Evolutionary conservation across 495 filamentous ascomycete genomes (phyloP).

Genomic region (Hyaloscypha bicolor): DNA sequence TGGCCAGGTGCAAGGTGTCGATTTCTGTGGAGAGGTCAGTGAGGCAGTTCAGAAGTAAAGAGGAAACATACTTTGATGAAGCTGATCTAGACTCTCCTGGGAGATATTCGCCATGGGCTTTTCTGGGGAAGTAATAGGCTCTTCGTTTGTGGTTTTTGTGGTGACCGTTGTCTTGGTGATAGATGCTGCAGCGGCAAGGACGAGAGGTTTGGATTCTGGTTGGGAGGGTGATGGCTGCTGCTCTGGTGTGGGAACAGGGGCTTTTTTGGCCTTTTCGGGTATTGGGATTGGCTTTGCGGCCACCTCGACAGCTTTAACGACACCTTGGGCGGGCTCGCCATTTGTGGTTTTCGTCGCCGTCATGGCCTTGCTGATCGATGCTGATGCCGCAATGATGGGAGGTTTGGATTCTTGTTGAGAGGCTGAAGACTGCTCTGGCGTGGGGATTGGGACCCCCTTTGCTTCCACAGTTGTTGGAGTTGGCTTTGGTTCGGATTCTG

Average conservation of each 20-base stretch:
- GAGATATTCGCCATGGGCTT: constrained; percentile 7
- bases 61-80: constrained; percentile 16
- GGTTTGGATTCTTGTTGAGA: too few species aligned
- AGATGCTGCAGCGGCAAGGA: neutral
- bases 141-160: neutral
- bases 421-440: too few species aligned
- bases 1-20: constrained; percentile 16
- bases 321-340: too few species aligned
- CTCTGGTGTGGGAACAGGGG: neutral
- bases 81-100: constrained; percentile 14
- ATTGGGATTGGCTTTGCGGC: too few species aligned
- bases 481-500: too few species aligned
- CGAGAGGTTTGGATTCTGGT: neutral
- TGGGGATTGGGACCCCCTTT: too few species aligned
- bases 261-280: too few species aligned
- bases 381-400: too few species aligned
- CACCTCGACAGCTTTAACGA: too few species aligned
- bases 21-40: constrained; percentile 14
- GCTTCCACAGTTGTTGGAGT: too few species aligned
- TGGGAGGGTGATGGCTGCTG: neutral
- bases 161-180: neutral
- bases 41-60: neutral
- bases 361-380: too few species aligned
- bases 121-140: neutral
- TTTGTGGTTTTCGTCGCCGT: too few species aligned